These are phyloP conservation scores for Clitopilus passeckerianus DNA, from an alignment of 768 basidiomycete species.

Conservation along the genomic window DNA sequence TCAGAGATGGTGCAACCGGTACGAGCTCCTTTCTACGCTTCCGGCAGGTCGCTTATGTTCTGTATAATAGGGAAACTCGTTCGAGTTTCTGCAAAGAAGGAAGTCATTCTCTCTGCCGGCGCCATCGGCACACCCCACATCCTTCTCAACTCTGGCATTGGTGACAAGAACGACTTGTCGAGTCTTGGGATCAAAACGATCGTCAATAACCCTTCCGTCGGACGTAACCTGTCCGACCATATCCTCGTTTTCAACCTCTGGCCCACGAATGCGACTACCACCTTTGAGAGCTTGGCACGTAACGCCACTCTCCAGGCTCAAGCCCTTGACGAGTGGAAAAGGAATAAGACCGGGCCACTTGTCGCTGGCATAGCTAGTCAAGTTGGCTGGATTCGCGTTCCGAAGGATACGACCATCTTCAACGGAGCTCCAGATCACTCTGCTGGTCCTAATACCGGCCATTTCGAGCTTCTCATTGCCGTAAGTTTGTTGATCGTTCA, in stretches of 20 bases:
- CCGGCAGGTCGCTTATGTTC: not conserved
- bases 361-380: slow-evolving; percentile 14
- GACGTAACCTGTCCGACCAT: slow-evolving; percentile 27
- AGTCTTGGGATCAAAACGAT: slow-evolving; percentile 16
- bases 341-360: slow-evolving; percentile 22
- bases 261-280: slow-evolving; percentile 20
- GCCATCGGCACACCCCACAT: slow-evolving; percentile 28
- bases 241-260: slow-evolving; percentile 15
- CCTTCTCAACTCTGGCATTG: slow-evolving; percentile 29
- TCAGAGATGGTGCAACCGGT: not conserved
- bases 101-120: slow-evolving; percentile 32
- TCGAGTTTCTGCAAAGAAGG: slow-evolving; percentile 20
- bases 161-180: slow-evolving; percentile 14
- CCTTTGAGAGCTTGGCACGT: slow-evolving; percentile 18
- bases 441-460: slow-evolving; percentile 23
- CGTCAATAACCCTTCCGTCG: slow-evolving; percentile 23
- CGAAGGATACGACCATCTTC: slow-evolving; percentile 16
- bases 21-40: not conserved
- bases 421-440: slow-evolving; percentile 18
- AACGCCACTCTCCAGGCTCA: slow-evolving; percentile 13
- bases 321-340: slow-evolving; percentile 21
- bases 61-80: not conserved
- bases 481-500: slow-evolving; percentile 12
- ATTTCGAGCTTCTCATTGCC: slow-evolving; percentile 22
- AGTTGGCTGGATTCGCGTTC: slow-evolving; percentile 21